phyloP scores from a whole-genome alignment of 2,329 filamentous ascomycete genomes.

The Fusarium papillatum region DNA sequence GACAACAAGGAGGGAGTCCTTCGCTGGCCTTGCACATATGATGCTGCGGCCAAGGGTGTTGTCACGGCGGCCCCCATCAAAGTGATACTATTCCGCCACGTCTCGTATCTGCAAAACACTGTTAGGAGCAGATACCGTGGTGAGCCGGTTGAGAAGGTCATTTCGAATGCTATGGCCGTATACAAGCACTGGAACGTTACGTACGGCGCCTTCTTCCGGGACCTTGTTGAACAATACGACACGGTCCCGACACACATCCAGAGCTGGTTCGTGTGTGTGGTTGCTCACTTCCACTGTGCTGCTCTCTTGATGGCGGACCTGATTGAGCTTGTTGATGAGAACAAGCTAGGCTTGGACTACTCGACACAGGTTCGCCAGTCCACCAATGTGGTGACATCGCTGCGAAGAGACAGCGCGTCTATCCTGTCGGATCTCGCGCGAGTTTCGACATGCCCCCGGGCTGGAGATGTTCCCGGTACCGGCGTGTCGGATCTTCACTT shows the following conservation, averaged over 20 bases:
- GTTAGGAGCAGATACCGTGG: constrained; percentile 54
- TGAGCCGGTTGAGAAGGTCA: constrained; percentile 60
- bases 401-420: constrained; percentile 59
- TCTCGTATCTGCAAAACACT: constrained; percentile 67
- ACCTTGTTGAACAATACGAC: constrained; percentile 64
- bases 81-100: constrained; percentile 69
- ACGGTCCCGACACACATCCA: constrained; percentile 65
- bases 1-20: constrained; percentile 42
- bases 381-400: constrained; percentile 51
- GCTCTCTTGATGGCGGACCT: constrained; percentile 67
- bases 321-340: constrained; percentile 63
- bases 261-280: constrained; percentile 71
- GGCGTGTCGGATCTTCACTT: constrained; percentile 60
- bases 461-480: constrained; percentile 40
- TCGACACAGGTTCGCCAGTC: constrained; percentile 43
- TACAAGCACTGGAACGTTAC: constrained; percentile 68
- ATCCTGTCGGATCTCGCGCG: constrained; percentile 63
- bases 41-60: constrained; percentile 63
- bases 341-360: constrained; percentile 43
- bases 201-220: constrained; percentile 65
- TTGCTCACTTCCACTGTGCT: constrained; percentile 70
- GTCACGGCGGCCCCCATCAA: constrained; percentile 69
- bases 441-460: constrained; percentile 55
- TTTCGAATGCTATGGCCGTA: constrained; percentile 61
- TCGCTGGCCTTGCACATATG: constrained; percentile 68